These are phyloP conservation scores for Penicillium sp. DNA, from an alignment of 2,329 filamentous ascomycete genomes.

Conservation along the genomic window DNA sequence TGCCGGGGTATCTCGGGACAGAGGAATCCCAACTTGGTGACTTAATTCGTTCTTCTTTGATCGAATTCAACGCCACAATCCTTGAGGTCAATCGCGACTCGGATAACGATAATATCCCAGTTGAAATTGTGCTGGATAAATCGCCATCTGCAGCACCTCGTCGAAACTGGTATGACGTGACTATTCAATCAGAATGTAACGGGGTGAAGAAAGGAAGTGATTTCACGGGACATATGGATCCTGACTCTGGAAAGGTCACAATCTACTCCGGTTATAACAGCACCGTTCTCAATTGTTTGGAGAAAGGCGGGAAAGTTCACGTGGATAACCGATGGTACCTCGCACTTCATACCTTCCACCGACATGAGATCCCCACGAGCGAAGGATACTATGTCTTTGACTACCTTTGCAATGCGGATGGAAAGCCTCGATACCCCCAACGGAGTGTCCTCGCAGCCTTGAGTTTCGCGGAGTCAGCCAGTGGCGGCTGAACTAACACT, in stretches of 20 bases:
- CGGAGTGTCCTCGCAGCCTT: not conserved
- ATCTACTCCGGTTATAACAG: not conserved
- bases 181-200: not conserved
- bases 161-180: not conserved
- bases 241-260: not conserved
- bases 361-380: not conserved
- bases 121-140: not conserved
- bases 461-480: not conserved
- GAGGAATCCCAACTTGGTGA: not conserved
- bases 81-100: no score
- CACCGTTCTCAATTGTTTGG: not conserved
- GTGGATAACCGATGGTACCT: not conserved
- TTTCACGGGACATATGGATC: not conserved
- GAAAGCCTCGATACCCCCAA: not conserved
- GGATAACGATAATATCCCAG: not conserved
- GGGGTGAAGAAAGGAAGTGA: not conserved
- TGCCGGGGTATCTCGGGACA: not conserved
- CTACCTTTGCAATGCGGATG: not conserved
- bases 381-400: not conserved
- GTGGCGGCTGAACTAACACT: not conserved
- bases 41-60: not conserved
- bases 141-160: not conserved
- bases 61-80: not conserved
- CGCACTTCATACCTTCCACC: not conserved
- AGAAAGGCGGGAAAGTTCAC: not conserved